Evolutionary conservation across 768 basidiomycete genomes (phyloP).

Genomic region (Lentinula aciculospora): DNA sequence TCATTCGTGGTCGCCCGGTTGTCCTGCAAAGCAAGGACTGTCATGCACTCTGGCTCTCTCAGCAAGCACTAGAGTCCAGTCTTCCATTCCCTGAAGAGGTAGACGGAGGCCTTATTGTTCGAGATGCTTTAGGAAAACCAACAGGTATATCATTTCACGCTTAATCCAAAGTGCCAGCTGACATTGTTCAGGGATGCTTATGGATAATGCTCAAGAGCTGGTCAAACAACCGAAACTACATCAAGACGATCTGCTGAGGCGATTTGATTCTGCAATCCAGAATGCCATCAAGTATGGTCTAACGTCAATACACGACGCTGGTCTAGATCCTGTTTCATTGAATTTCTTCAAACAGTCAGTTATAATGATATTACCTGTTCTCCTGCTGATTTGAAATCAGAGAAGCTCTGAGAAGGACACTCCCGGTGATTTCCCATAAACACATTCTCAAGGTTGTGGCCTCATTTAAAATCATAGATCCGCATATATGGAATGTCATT

Average conservation of each 20-base stretch:
- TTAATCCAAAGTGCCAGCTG: slow-evolving; percentile 1
- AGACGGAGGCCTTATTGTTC: slow-evolving; percentile 77
- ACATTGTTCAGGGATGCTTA: slow-evolving; percentile 44
- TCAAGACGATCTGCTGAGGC: slow-evolving; percentile 53
- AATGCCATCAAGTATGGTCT: slow-evolving; percentile 71
- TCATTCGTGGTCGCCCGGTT: slow-evolving; percentile 65
- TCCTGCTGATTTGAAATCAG: slow-evolving; percentile 29
- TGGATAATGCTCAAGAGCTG: slow-evolving; percentile 85
- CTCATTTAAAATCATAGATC: slow-evolving; percentile 36
- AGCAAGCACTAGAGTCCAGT: slow-evolving; percentile 49
- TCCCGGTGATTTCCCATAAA: slow-evolving; percentile 47
- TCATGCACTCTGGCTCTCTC: slow-evolving; percentile 86
- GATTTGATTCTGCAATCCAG: slow-evolving; percentile 55
- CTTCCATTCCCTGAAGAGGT: slow-evolving; percentile 60
- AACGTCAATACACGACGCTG: slow-evolving; percentile 86
- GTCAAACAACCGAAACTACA: slow-evolving; percentile 60
- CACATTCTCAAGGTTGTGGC: slow-evolving; percentile 5
- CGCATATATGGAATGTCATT: slow-evolving; percentile 76
- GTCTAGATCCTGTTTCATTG: slow-evolving; percentile 60
- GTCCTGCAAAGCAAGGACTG: slow-evolving; percentile 82
- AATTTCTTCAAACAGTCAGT: slow-evolving; percentile 66
- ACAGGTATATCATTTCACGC: slow-evolving; percentile 45
- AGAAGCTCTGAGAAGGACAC: slow-evolving; percentile 47
- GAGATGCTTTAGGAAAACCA: slow-evolving; percentile 59
- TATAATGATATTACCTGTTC: background rate